Conservation (phyloP, 148 eudicot species). For the Camellia sinensis region DNA sequence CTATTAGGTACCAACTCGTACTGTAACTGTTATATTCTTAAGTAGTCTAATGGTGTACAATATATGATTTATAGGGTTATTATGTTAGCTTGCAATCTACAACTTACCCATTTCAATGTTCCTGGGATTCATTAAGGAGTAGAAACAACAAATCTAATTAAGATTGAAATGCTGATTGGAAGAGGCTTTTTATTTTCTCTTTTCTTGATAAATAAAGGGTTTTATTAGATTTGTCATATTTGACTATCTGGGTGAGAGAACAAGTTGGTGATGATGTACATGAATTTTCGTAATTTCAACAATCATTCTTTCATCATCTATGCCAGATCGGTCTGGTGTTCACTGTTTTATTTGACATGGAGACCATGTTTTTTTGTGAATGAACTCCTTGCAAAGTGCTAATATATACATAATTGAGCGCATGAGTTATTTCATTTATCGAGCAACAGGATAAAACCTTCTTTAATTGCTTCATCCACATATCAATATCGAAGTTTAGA, state of each 20-base stretch:
- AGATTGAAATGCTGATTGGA: neutral
- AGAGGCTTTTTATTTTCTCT: neutral
- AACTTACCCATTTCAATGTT: neutral
- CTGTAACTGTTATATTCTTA: neutral
- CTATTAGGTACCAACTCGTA: slow-evolving; percentile 61
- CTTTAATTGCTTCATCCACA: neutral
- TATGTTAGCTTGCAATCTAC: neutral
- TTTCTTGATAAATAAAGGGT: neutral
- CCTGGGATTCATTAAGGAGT: neutral
- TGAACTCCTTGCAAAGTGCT: neutral
- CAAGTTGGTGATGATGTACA: neutral
- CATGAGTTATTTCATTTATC: neutral
- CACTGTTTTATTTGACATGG: neutral
- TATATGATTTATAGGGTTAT: neutral
- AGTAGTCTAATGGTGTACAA: neutral
- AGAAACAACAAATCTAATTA: neutral
- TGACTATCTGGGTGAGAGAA: neutral
- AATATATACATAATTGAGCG: neutral
- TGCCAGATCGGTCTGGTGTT: neutral
- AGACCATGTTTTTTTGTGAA: neutral
- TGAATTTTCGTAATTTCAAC: neutral
- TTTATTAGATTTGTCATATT: neutral
- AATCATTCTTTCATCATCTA: neutral
- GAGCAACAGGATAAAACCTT: neutral
- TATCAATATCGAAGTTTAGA: neutral